A percentile compares a stretch with the other conserved stretches of the same genome.
These are phyloP conservation scores for Cocos nucifera DNA, from an alignment of 176 grass and related monocot species.

Conservation along the genomic window DNA sequence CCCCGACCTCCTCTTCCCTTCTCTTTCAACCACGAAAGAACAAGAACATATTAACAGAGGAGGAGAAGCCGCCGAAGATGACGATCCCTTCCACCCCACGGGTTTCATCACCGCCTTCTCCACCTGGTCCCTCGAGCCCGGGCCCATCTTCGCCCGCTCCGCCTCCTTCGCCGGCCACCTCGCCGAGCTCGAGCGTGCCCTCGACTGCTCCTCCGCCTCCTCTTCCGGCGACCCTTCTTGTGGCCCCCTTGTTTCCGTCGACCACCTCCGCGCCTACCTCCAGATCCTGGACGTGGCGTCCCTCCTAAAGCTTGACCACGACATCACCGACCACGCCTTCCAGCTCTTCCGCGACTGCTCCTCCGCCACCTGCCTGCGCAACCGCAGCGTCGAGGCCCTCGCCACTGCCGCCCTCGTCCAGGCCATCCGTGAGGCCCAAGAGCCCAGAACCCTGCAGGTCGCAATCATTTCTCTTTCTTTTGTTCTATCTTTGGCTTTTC, in stretches of 20 bases:
- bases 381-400: conserved; percentile 83
- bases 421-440: conserved; percentile 87
- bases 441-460: conserved; percentile 89
- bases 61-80: conserved; percentile 15
- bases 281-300: conserved; percentile 90
- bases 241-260: conserved; percentile 79
- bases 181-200: conserved; percentile 85
- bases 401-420: conserved; percentile 91
- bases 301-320: conserved; percentile 69
- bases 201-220: conserved; percentile 34
- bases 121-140: conserved; percentile 76
- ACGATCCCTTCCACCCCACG: conserved; percentile 75
- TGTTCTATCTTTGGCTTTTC: no score
- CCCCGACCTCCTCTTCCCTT: conserved; percentile 48
- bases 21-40: neutral
- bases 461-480: neutral
- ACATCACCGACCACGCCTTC: conserved; percentile 92
- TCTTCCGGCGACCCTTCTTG: conserved; percentile 41
- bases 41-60: no score
- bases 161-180: conserved; percentile 85
- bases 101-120: conserved; percentile 96
- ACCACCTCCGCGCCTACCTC: conserved; percentile 85
- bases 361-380: conserved; percentile 73
- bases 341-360: conserved; percentile 89
- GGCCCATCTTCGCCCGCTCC: conserved; percentile 69